phyloP scores from a whole-genome alignment of 768 basidiomycete genomes.

The Mrakia gelida region DNA sequence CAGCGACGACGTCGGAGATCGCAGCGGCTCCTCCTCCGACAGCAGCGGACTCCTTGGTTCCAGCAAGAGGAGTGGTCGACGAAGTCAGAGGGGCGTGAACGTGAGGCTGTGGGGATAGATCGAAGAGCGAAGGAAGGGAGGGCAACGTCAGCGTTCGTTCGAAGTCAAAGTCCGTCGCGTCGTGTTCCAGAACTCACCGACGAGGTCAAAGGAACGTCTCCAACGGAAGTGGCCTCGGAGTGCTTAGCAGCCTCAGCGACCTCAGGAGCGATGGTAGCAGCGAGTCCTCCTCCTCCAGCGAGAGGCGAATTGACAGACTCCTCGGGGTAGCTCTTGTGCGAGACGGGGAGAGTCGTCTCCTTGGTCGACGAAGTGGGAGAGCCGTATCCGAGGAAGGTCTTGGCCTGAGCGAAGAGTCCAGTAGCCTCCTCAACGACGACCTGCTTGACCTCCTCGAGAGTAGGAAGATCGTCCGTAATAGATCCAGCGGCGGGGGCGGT shows the following conservation, averaged over 20 bases:
- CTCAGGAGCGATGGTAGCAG: conserved; percentile 22
- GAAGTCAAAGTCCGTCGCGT: background rate
- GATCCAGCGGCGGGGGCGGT: background rate
- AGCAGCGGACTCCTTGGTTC: background rate
- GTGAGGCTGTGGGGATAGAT: background rate
- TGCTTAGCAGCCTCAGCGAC: conserved; percentile 24
- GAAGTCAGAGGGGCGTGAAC: background rate
- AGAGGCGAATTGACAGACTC: background rate
- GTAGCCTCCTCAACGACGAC: conserved; percentile 1
- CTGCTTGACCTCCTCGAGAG: conserved; percentile 12
- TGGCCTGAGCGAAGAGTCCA: background rate
- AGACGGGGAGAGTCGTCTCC: background rate
- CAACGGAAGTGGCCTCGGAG: conserved; percentile 11
- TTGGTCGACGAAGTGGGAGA: background rate
- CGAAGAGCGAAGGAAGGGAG: background rate
- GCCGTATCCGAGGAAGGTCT: conserved; percentile 5
- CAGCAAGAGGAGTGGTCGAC: background rate
- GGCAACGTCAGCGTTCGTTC: too few species aligned
- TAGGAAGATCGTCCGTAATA: conserved; percentile 8
- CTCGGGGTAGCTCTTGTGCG: background rate
- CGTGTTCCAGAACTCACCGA: background rate
- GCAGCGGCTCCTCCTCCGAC: conserved; percentile 22
- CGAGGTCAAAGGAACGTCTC: conserved; percentile 2
- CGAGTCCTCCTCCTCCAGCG: conserved; percentile 22
- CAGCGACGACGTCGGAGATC: conserved; percentile 15